Conservation (phyloP, 2,329 filamentous ascomycete species). For the Hymenoscyphus albidus region DNA sequence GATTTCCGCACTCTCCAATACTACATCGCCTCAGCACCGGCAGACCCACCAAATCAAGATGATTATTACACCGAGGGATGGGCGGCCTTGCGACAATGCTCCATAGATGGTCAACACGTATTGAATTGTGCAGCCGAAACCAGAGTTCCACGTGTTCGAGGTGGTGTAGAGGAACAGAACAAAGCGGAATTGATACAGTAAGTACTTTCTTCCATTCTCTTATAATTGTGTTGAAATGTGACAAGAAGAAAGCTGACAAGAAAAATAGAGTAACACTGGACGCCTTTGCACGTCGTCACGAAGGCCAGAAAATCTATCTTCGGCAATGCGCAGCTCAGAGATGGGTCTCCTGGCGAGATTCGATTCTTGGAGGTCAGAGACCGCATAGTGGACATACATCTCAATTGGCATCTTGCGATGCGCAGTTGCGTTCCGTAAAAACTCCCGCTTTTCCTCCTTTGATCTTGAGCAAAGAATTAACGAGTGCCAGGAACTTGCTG, state of each 20-base stretch:
- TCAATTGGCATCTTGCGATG: conserved; percentile 51
- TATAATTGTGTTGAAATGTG: too few species aligned
- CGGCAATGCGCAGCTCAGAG: conserved; percentile 57
- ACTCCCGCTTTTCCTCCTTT: not conserved
- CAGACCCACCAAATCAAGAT: conserved; percentile 50
- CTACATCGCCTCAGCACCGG: conserved; percentile 55
- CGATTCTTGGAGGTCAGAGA: conserved; percentile 49
- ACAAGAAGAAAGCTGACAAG: not conserved
- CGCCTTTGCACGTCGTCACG: conserved; percentile 57
- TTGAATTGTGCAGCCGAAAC: conserved; percentile 62
- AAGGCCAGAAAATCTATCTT: conserved; percentile 61
- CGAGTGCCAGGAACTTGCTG: conserved; percentile 50
- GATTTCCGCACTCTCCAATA: conserved; percentile 61
- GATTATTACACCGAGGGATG: conserved; percentile 64
- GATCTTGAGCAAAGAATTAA: not conserved
- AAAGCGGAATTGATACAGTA: conserved; percentile 63
- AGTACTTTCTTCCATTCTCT: conserved; percentile 29
- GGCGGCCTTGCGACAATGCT: conserved; percentile 58
- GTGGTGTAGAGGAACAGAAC: conserved; percentile 54
- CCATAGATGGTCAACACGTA: conserved; percentile 60
- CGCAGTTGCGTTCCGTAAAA: conserved; percentile 54
- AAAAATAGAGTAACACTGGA: conserved; percentile 52
- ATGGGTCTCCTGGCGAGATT: conserved; percentile 54
- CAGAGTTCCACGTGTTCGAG: conserved; percentile 49
- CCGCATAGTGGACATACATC: conserved; percentile 46